Evolutionary conservation across 345 rosid genomes (phyloP).

Genomic region (Syzygium grande): DNA sequence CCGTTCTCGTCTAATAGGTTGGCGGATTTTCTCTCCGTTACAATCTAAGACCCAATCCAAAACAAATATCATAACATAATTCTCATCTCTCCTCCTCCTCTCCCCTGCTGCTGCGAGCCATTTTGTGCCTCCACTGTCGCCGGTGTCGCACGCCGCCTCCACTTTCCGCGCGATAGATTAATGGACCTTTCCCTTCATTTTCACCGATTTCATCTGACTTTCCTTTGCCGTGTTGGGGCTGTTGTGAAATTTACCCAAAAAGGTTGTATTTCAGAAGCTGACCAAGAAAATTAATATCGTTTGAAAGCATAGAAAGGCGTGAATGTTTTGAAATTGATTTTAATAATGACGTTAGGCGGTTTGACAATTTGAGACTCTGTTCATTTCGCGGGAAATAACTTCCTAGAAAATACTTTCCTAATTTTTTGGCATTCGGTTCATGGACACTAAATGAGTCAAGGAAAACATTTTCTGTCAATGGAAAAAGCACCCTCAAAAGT

Average conservation of each 20-base stretch:
- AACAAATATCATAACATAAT: accelerated
- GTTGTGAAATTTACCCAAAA: background rate
- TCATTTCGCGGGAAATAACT: too few relatives aligned
- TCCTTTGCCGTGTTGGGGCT: background rate
- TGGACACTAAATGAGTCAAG: too few relatives aligned
- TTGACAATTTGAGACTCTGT: too few relatives aligned
- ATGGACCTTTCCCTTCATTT: background rate
- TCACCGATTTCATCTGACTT: background rate
- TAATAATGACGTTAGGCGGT: background rate
- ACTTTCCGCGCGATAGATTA: background rate
- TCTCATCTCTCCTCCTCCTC: background rate
- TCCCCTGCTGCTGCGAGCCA: background rate
- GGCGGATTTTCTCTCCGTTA: background rate
- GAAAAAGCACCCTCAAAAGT: too few relatives aligned
- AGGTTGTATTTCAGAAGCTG: background rate
- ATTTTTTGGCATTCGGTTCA: too few relatives aligned
- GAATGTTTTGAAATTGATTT: background rate
- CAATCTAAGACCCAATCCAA: background rate
- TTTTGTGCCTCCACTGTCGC: background rate
- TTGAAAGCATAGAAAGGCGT: background rate
- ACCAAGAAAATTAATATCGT: background rate
- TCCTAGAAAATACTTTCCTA: too few relatives aligned
- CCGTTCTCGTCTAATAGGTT: background rate
- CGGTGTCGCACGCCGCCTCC: background rate
- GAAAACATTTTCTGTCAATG: too few relatives aligned